Percentiles rank a stretch among this genome's conserved stretches.
phyloP scores from a whole-genome alignment of 1,139 yeast species.

The Protomyces inundatus region DNA sequence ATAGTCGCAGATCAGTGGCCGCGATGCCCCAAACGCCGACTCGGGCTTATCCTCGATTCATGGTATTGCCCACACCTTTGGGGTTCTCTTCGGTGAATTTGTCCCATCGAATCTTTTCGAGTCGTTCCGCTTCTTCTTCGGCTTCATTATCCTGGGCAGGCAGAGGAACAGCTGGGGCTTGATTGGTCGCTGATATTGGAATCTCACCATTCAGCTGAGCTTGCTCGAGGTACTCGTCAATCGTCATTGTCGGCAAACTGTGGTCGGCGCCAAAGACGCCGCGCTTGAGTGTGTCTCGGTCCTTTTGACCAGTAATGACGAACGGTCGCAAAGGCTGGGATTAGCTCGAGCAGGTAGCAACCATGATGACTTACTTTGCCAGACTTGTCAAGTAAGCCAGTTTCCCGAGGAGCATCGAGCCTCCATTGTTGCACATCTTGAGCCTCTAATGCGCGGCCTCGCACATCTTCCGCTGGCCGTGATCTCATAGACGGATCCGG shows the following conservation, averaged over 20 bases:
- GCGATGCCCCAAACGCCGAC: not conserved
- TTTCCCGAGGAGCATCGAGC: constrained; percentile 22
- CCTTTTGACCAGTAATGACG: constrained; percentile 50
- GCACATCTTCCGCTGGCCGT: constrained; percentile 33
- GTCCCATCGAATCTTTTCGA: constrained; percentile 79
- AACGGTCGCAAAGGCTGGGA: constrained; percentile 58
- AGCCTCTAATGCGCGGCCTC: constrained; percentile 23
- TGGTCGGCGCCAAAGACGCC: constrained; percentile 91
- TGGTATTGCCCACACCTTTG: constrained; percentile 37
- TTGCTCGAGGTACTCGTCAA: constrained; percentile 82
- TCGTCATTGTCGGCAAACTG: constrained; percentile 86
- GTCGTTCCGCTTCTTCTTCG: constrained; percentile 46
- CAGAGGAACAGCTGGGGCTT: not conserved
- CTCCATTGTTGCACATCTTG: constrained; percentile 33
- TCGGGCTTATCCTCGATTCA: constrained; percentile 18
- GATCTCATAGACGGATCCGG: constrained; percentile 35
- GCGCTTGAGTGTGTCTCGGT: constrained; percentile 53
- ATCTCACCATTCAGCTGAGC: constrained; percentile 81
- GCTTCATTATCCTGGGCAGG: constrained; percentile 41
- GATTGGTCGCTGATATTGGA: constrained; percentile 40
- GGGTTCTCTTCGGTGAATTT: constrained; percentile 84
- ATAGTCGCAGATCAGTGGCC: not conserved
- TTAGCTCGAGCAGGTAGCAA: constrained; percentile 34
- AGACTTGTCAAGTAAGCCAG: not conserved
- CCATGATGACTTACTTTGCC: not conserved